Evolutionary conservation across 306 rosid species (phyloP), one percentile per base, ranked within the genome.

Genomic region (Crataegus laevigata): DNA sequence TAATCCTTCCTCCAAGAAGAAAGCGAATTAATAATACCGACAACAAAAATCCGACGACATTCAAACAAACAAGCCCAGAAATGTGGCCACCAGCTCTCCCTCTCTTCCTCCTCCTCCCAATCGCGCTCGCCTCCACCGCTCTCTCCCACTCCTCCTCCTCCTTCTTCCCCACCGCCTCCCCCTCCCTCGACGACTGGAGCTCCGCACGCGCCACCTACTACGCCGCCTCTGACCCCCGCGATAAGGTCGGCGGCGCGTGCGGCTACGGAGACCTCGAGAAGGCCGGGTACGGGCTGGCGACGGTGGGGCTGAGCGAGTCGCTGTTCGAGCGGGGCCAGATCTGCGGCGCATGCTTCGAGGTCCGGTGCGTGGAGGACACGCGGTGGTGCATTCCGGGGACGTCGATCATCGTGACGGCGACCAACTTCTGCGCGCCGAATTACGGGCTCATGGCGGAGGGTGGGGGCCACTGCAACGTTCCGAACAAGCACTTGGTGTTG

Each of bases 311-410:
- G 13, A 94, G 98, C 61, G 93, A 94, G 83, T 22, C 86, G 5
- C 60, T 94, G 66, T 94, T 88, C 73, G 94, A 87, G 72, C 89
- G 96, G 0, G 98, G 98, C 25, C 96, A 88, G 98, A 94, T 94
- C 98, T 94, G 98, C 47, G 98, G 98, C 77, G 98, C 98, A 64
- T 94, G 98, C 87, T 91, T 89, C 75, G 83, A 88, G 86, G 78
- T 94, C 3, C 69, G 81, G 10, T 94, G 98, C 43, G 97, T 94
- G 1, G 94, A 94, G 15, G 98, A 94, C 52, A 88, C 81, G n/a
- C 87, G 91, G 12, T 94, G 97, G 98, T 94, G 98, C 74, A 84
- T 91, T 3, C 90, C 96, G 0, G 98, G 97, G 8, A 94, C 97
- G 13, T 90, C 96, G 21, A 91, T 91, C 38, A 91, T 94, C 8